Percentiles rank a stretch among this genome's conserved stretches.
Conservation (phyloP, 2,329 filamentous ascomycete genomes). For the Pezicula neosporulosa region DNA sequence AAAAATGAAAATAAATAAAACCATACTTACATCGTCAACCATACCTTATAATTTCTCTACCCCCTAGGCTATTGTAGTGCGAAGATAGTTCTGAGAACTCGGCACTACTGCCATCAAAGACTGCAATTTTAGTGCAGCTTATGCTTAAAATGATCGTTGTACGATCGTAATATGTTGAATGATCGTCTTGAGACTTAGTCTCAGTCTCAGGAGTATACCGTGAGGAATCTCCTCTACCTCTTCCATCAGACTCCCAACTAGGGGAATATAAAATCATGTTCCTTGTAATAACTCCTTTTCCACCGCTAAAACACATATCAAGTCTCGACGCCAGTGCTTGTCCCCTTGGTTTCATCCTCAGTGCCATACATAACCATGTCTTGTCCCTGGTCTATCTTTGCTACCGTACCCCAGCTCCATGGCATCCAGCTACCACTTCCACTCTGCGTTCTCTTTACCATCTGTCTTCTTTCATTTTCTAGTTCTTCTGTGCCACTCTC, state of each 20-base stretch:
- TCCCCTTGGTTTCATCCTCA: neutral
- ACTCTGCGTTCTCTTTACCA: conserved; percentile 25
- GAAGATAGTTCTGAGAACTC: too few relatives aligned
- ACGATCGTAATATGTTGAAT: neutral
- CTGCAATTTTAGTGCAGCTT: too few relatives aligned
- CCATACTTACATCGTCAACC: too few relatives aligned
- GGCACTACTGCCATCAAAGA: too few relatives aligned
- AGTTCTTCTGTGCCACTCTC: conserved; percentile 62
- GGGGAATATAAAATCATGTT: too few relatives aligned
- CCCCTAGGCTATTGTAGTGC: too few relatives aligned
- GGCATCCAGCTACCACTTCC: conserved; percentile 43
- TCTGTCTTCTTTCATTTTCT: conserved; percentile 24
- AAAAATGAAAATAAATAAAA: too few relatives aligned
- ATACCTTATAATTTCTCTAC: too few relatives aligned
- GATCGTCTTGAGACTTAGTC: neutral
- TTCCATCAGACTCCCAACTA: too few relatives aligned
- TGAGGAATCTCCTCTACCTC: conserved; percentile 1
- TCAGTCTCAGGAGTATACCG: neutral
- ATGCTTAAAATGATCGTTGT: neutral
- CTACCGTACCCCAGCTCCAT: conserved; percentile 39
- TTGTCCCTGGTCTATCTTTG: conserved; percentile 6
- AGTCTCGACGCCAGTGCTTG: conserved; percentile 2
- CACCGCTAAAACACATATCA: neutral
- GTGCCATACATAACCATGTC: neutral
- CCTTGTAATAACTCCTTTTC: too few relatives aligned